Evolutionary conservation across 1,284 basidiomycete genomes (phyloP).

Genomic region (Fomitopsis betulina): DNA sequence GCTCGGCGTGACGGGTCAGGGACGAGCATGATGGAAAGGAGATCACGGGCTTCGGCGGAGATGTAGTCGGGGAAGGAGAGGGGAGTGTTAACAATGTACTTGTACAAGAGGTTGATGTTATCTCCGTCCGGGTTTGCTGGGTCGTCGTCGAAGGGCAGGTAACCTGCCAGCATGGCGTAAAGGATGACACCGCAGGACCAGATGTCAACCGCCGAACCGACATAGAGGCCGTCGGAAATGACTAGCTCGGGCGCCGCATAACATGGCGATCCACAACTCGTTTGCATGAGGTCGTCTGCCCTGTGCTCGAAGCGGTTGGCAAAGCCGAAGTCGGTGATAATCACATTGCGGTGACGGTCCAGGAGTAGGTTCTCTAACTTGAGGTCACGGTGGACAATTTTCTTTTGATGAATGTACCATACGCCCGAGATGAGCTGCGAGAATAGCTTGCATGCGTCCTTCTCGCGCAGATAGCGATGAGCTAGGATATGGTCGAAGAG

Average conservation of each 20-base stretch:
- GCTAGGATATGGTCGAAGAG: slow-evolving; percentile 99
- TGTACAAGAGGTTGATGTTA: slow-evolving; percentile 99
- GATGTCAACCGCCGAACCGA: slow-evolving; percentile 98
- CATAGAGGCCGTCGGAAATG: slow-evolving; percentile 95
- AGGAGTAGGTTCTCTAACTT: slow-evolving; percentile 98
- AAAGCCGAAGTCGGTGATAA: slow-evolving; percentile 99
- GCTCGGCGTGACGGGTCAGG: slow-evolving; percentile 76
- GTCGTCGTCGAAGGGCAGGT: slow-evolving; percentile 99
- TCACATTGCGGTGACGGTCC: slow-evolving; percentile 96
- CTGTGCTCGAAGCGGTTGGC: slow-evolving; percentile 95
- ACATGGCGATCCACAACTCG: slow-evolving; percentile 95
- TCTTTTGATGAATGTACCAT: slow-evolving; percentile 98
- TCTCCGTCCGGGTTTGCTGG: slow-evolving; percentile 98
- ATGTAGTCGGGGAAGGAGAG: slow-evolving; percentile 95
- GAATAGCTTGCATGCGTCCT: slow-evolving; percentile 94
- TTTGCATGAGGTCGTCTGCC: slow-evolving; percentile 96
- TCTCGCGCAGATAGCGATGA: slow-evolving; percentile 94
- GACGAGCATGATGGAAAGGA: slow-evolving; percentile 83
- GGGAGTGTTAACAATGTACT: slow-evolving; percentile 96
- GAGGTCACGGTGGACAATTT: slow-evolving; percentile 98
- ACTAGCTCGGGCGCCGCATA: slow-evolving; percentile 99
- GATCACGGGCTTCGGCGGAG: slow-evolving; percentile 70
- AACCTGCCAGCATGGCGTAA: slow-evolving; percentile 98
- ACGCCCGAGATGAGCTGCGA: slow-evolving; percentile 98
- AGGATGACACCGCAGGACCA: slow-evolving; percentile 99